Conservation (phyloP, 2,329 filamentous ascomycete genomes). For the Paraphaeosphaeria minitans region DNA sequence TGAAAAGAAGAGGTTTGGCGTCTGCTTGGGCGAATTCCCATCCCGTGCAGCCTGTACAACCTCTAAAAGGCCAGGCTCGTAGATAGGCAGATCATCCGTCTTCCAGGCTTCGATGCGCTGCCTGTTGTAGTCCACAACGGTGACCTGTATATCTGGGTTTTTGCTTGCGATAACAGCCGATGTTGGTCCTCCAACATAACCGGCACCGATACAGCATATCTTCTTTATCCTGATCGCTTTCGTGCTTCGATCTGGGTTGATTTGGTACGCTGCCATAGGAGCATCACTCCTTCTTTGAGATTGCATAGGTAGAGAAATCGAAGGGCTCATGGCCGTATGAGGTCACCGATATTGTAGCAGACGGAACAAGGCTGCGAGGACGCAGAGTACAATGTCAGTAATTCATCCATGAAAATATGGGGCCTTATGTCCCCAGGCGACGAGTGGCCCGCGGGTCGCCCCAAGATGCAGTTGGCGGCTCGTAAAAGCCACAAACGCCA, state of each 20-base stretch:
- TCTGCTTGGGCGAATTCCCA: conserved; percentile 47
- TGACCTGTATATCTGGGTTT: conserved; percentile 72
- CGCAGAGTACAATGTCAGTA: not conserved
- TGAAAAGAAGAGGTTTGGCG: conserved; percentile 75
- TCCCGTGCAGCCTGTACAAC: conserved; percentile 68
- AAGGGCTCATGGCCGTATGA: conserved; percentile 3
- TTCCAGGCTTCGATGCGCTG: conserved; percentile 74
- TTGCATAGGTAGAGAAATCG: not conserved
- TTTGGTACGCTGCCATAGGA: not conserved
- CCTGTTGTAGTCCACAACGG: conserved; percentile 73
- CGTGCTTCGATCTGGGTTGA: not conserved
- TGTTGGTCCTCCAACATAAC: conserved; percentile 57
- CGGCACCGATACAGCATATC: conserved; percentile 6
- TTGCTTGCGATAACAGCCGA: conserved; percentile 75
- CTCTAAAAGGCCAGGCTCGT: conserved; percentile 73
- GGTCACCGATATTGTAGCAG: not conserved
- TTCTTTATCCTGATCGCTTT: not conserved
- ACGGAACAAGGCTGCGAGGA: not conserved
- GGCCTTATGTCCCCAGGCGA: not conserved
- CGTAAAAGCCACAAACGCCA: not conserved
- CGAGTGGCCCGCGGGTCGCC: not conserved
- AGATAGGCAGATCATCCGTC: conserved; percentile 73
- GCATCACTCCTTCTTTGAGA: not conserved
- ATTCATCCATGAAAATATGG: not conserved
- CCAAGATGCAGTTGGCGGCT: not conserved